Evolutionary conservation across 768 basidiomycete genomes (phyloP).

Genomic region (Favolaschia claudopus): DNA sequence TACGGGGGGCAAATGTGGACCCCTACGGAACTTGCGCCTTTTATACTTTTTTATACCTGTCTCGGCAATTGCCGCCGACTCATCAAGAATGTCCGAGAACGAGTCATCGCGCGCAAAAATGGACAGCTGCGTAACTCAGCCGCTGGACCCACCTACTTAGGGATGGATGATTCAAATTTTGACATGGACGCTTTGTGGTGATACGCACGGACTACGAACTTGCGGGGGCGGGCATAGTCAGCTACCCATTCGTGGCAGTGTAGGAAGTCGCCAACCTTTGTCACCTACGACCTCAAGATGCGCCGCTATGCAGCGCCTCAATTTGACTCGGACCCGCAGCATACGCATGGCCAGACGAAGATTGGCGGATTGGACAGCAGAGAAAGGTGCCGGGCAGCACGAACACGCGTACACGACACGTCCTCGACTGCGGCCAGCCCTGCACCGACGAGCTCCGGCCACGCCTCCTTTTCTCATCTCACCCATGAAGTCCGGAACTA

Average conservation of each 20-base stretch:
- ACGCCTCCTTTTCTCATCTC: conserved; percentile 4
- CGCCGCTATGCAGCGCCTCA: background rate
- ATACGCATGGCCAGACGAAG: background rate
- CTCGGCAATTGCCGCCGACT: conserved; percentile 20
- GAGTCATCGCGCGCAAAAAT: conserved; percentile 10
- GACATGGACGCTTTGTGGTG: background rate
- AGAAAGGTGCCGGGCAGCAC: too few relatives aligned
- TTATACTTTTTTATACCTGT: conserved; percentile 22
- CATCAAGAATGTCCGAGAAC: conserved; percentile 23
- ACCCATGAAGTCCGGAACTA: background rate
- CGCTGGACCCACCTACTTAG: background rate
- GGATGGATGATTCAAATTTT: conserved; percentile 11
- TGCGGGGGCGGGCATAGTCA: conserved; percentile 5
- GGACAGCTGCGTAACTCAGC: conserved; percentile 7
- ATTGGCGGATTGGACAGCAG: background rate
- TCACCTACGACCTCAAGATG: too few relatives aligned
- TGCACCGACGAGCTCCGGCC: conserved; percentile 1
- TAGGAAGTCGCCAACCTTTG: too few relatives aligned
- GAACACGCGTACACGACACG: background rate
- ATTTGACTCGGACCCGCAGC: conserved; percentile 9
- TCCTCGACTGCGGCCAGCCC: background rate
- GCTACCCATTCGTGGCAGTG: conserved; percentile 10
- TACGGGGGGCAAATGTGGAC: background rate
- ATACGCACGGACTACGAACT: background rate
- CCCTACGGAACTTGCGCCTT: conserved; percentile 2